Base-by-base conservation (phyloP, 441 rosid genomes). In the Omphalea diandra region DNA sequence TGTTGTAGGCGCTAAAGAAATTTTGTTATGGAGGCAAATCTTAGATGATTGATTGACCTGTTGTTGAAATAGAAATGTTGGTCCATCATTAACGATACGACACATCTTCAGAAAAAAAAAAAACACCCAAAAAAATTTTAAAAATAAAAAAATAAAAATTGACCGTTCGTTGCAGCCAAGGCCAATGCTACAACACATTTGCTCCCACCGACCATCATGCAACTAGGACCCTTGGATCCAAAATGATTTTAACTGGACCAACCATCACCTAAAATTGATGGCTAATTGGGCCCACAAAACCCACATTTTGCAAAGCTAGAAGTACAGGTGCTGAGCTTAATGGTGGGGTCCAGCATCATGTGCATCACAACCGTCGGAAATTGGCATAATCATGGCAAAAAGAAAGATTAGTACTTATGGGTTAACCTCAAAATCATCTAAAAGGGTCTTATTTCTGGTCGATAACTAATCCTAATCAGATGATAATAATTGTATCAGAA, bases 161-260 rank as follows among this genome's bases (percentile, higher is more conserved):
- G 56, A 52, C 56, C 56, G 4, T 52, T 47, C 4, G 20, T 52
- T 52, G 24, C 54, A n/a, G 22, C 55, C 55, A 50, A 50, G 22
- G 55, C 11, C 55, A 22, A n/a, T n/a, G 0, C 26, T n/a, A 7
- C 14, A 20, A 7, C 56, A 8, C 20, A 32, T 57, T 22, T 31
- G 7, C 1, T 20, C 20, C 22, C 62, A 17, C 62, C 41, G 40
- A 57, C 61, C 36, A 62, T 62, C 33, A 41, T 14, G 12, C 27
- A 65, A 31, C 11, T n/a, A 4, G 8, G 9, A 47, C 68, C 68
- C 15, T 47, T 29, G 31, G 68, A 65, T 65, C 5, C 1, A 18
- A 35, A 43, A 67, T 68, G 66, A 69, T 72, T 54, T 72, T 29
- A 11, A 27, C 26, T 70, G 71, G 69, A 69, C 76, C 49, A 50